Conservation (phyloP, 2,329 filamentous ascomycete species). For the Ambrosiella beaveri region DNA sequence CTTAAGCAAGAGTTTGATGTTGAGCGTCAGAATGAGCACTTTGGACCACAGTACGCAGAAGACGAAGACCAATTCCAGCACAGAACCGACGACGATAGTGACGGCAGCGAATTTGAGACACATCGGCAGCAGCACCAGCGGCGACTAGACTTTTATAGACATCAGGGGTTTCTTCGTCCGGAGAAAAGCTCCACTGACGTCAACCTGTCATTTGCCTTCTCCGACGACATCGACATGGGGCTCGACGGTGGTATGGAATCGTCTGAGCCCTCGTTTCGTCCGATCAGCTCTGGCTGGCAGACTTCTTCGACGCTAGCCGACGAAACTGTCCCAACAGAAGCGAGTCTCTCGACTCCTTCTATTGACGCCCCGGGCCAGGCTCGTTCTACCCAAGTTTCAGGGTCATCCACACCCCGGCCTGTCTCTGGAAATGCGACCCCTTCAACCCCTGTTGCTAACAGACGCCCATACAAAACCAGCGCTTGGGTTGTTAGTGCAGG, state of each 20-base stretch:
- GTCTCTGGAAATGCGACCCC: background rate
- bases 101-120: background rate
- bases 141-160: slow-evolving; percentile 2
- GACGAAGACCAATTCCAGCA: background rate
- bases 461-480: background rate
- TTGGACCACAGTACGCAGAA: background rate
- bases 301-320: slow-evolving; percentile 9
- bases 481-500: slow-evolving; percentile 5
- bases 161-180: background rate
- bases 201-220: slow-evolving; percentile 11
- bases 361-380: background rate
- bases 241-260: slow-evolving; percentile 7
- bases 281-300: slow-evolving; percentile 7
- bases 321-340: slow-evolving; percentile 10
- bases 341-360: background rate
- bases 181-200: background rate
- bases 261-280: slow-evolving; percentile 11
- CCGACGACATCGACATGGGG: slow-evolving; percentile 8
- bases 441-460: slow-evolving; percentile 4
- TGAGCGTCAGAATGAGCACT: background rate
- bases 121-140: background rate
- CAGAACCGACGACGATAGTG: background rate
- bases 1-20: slow-evolving; percentile 1
- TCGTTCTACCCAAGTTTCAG: slow-evolving; percentile 10
- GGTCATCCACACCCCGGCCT: slow-evolving; percentile 4